Evolutionary conservation across 1,284 basidiomycete species (phyloP).

Genomic region (Irpex sp.): DNA sequence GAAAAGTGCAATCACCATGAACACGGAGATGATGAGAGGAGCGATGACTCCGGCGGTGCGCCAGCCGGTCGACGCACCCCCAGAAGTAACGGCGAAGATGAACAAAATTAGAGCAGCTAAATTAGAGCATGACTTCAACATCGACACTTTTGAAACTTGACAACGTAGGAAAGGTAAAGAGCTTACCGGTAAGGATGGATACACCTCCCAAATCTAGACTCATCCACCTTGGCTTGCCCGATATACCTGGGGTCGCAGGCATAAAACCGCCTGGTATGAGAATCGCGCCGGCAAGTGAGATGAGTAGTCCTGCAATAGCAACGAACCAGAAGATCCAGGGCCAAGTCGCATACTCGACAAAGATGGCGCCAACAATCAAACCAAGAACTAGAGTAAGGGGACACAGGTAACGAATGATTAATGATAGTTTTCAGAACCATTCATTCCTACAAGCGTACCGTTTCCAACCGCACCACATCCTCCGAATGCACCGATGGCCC

Average conservation of each 20-base stretch:
- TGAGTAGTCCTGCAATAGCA: conserved; percentile 33
- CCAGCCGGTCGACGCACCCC: conserved; percentile 39
- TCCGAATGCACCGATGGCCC: conserved; percentile 42
- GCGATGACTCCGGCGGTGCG: conserved; percentile 35
- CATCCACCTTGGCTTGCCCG: conserved; percentile 24
- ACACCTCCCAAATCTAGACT: conserved; percentile 41
- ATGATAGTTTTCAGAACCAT: background rate
- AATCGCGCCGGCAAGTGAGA: conserved; percentile 31
- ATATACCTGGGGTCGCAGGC: background rate
- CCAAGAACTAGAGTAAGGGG: conserved; percentile 31
- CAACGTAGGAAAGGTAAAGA: background rate
- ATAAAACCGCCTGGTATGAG: conserved; percentile 25
- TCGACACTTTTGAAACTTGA: background rate
- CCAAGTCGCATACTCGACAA: conserved; percentile 38
- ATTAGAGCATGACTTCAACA: background rate
- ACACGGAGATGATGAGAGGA: conserved; percentile 39
- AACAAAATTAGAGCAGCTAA: conserved; percentile 34
- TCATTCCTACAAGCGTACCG: conserved; percentile 26
- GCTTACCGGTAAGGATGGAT: conserved; percentile 32
- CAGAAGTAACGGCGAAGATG: conserved; percentile 46
- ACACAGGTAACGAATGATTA: background rate
- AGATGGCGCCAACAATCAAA: conserved; percentile 39
- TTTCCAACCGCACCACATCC: conserved; percentile 43
- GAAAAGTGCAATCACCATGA: conserved; percentile 37
- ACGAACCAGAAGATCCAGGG: conserved; percentile 46